phyloP scores from a whole-genome alignment of 176 grass and related monocot species.

The Ampelocalamus luodianensis region DNA sequence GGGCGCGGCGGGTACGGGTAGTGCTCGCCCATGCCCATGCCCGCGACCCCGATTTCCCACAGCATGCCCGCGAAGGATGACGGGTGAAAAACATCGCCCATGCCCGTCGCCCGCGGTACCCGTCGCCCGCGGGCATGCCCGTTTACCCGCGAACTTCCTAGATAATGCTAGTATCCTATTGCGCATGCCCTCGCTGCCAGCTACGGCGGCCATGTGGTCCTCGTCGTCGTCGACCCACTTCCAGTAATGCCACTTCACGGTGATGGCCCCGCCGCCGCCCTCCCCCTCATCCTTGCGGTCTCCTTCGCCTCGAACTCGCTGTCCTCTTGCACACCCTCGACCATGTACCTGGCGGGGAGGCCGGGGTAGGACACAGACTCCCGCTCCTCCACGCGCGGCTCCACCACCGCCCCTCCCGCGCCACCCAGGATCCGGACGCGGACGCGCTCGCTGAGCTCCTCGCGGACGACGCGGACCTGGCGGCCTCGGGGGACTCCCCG shows the following conservation, averaged over 20 bases:
- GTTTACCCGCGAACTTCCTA: too few species aligned
- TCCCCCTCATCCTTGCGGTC: constrained; percentile 59
- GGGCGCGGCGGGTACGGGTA: too few species aligned
- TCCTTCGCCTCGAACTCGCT: constrained; percentile 87
- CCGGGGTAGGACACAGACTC: constrained; percentile 76
- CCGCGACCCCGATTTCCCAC: too few species aligned
- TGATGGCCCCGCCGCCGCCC: constrained; percentile 41
- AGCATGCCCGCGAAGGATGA: too few species aligned
- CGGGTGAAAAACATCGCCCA: too few species aligned
- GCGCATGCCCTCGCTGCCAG: neutral
- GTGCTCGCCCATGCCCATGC: too few species aligned
- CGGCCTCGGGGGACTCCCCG: constrained; percentile 65
- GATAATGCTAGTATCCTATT: neutral
- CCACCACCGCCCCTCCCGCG: constrained; percentile 9
- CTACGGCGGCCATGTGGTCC: neutral
- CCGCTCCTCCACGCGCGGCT: constrained; percentile 69
- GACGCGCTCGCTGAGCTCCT: constrained; percentile 71
- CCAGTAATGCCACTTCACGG: constrained; percentile 62
- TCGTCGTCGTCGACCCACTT: constrained; percentile 43
- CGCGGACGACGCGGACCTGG: constrained; percentile 56
- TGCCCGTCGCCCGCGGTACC: too few species aligned
- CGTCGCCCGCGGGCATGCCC: too few species aligned
- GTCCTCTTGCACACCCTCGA: constrained; percentile 64
- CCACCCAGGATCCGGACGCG: constrained; percentile 60
- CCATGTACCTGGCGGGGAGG: constrained; percentile 67